Percentiles rank a stretch among this genome's conserved stretches.
Conservation (phyloP, 768 basidiomycete genomes). For the Pholiota conissans region DNA sequence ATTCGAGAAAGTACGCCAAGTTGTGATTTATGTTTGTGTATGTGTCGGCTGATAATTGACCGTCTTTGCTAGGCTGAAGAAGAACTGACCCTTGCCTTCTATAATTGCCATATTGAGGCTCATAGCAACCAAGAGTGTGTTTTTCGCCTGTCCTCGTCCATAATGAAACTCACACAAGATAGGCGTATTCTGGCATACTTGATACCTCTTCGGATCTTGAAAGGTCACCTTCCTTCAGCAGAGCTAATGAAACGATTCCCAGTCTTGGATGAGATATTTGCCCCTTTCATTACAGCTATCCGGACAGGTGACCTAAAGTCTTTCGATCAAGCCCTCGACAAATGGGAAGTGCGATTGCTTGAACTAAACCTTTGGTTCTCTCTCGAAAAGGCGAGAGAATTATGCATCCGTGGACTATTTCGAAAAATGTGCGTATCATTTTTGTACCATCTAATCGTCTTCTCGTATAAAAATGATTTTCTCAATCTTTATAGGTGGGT, state of each 20-base stretch:
- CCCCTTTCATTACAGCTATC: constrained; percentile 81
- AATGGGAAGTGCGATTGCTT: constrained; percentile 71
- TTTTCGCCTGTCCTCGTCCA: background rate
- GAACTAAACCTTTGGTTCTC: constrained; percentile 86
- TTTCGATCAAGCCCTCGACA: constrained; percentile 81
- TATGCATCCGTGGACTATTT: constrained; percentile 83
- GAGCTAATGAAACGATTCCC: constrained; percentile 75
- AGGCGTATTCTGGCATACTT: constrained; percentile 92
- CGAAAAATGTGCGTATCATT: constrained; percentile 60
- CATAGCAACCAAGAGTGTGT: constrained; percentile 82
- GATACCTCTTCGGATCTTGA: constrained; percentile 84
- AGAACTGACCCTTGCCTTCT: constrained; percentile 84
- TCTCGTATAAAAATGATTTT: constrained; percentile 4
- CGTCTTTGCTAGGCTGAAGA: constrained; percentile 63
- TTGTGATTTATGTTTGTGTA: no score
- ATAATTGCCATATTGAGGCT: constrained; percentile 72
- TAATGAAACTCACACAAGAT: background rate
- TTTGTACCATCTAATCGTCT: background rate
- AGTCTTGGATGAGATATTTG: constrained; percentile 67
- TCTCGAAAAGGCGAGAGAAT: constrained; percentile 85
- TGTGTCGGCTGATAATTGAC: no score
- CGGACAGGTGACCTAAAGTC: constrained; percentile 69
- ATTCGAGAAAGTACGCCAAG: constrained; percentile 65
- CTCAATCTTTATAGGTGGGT: constrained; percentile 63
- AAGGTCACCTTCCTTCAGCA: constrained; percentile 80